phyloP scores from a whole-genome alignment of 75 land plant genomes.

The Ceratopteris richardii region DNA sequence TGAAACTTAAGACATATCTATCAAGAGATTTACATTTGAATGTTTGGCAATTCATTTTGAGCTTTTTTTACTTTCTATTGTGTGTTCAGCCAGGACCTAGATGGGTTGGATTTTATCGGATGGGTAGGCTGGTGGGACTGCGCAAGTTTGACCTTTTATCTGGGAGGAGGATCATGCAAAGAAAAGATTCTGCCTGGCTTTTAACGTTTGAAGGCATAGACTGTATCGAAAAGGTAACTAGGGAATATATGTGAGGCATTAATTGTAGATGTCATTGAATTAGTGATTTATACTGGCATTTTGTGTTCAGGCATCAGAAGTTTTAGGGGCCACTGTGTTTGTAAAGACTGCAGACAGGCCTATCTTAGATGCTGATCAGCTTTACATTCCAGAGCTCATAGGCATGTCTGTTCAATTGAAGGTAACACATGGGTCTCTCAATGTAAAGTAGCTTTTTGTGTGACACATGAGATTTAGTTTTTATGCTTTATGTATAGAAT shows the following conservation, averaged over 20 bases:
- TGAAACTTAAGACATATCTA: too few relatives aligned
- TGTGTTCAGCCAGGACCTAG: slow-evolving; percentile 68
- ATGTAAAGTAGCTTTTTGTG: neutral
- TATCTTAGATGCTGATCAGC: slow-evolving; percentile 61
- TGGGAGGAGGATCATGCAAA: slow-evolving; percentile 54
- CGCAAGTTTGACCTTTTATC: slow-evolving; percentile 57
- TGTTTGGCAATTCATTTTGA: too few relatives aligned
- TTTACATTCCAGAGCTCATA: slow-evolving; percentile 76
- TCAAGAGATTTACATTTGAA: too few relatives aligned
- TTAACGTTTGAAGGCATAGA: slow-evolving; percentile 54
- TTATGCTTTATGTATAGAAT: too few relatives aligned
- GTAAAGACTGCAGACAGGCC: slow-evolving; percentile 69
- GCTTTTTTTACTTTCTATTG: too few relatives aligned
- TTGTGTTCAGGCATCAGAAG: slow-evolving; percentile 53
- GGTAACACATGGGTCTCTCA: slow-evolving; percentile 34
- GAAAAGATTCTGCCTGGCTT: slow-evolving; percentile 58
- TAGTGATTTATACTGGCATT: too few relatives aligned
- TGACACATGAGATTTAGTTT: neutral
- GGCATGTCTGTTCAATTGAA: slow-evolving; percentile 82
- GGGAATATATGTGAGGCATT: neutral
- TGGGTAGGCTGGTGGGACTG: slow-evolving; percentile 33
- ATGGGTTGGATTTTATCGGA: slow-evolving; percentile 45
- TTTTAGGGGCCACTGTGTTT: slow-evolving; percentile 72
- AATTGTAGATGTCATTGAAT: too few relatives aligned
- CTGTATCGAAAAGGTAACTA: slow-evolving; percentile 51